These are phyloP conservation scores for Pseudogymnoascus destructans DNA, from an alignment of 2,329 filamentous ascomycete species.

Conservation along the genomic window DNA sequence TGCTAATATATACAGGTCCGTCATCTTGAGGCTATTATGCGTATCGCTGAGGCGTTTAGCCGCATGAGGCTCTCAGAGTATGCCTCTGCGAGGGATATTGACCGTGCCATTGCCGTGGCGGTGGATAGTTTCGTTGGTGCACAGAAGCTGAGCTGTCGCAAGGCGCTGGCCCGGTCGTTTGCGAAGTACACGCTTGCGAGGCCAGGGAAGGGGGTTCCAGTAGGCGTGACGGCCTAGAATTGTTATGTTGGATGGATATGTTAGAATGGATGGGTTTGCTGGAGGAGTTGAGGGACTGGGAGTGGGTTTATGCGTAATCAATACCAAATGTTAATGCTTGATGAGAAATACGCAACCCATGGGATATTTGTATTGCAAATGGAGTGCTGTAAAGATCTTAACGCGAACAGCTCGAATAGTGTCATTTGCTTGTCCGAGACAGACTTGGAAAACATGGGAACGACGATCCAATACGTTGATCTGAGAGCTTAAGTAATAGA, in stretches of 20 bases:
- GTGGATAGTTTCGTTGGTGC: conserved; percentile 92
- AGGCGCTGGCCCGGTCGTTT: conserved; percentile 84
- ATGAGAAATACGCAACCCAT: not conserved
- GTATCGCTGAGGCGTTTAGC: conserved; percentile 85
- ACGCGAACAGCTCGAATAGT: not conserved
- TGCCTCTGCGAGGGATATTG: conserved; percentile 79
- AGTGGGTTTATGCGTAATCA: not conserved
- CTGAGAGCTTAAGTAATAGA: not conserved
- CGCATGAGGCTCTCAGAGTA: conserved; percentile 98
- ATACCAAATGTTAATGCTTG: conserved; percentile 8
- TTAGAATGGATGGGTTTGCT: conserved; percentile 1
- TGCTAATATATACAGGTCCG: conserved; percentile 51
- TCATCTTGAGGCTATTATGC: conserved; percentile 95
- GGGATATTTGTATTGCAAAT: not conserved
- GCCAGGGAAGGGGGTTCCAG: conserved; percentile 14
- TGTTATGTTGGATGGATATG: not conserved
- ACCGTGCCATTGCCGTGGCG: conserved; percentile 91
- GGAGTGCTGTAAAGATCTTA: not conserved
- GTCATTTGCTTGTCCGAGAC: not conserved
- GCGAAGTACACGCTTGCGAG: conserved; percentile 69
- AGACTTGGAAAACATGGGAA: not conserved
- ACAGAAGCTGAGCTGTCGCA: conserved; percentile 96
- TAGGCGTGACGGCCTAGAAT: not conserved
- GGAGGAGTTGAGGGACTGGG: conserved; percentile 3
- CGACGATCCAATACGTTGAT: not conserved